Evolutionary conservation across 768 basidiomycete species (phyloP), one percentile per base, ranked within the genome.

Genomic region (Collybia nuda): DNA sequence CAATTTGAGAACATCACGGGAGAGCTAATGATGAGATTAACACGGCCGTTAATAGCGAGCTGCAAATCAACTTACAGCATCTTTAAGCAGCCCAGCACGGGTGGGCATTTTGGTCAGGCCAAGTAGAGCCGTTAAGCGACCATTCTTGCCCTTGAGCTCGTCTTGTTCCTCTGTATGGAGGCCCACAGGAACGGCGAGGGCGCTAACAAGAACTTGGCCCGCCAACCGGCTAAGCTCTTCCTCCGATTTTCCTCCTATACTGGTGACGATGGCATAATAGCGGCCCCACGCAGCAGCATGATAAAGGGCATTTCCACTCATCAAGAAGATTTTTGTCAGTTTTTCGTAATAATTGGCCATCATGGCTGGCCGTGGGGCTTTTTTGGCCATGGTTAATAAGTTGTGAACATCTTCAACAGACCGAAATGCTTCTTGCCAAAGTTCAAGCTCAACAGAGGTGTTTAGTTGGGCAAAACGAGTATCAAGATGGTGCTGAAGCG

Each of bases 281-380:
- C 86, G 79, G 40, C 88, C 84, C 94, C 94, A 98, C 0, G 96
- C 93, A 15, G 96, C 93, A 43, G 96, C 95, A 65, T 98, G 96
- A 72, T 93, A 98, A 12, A 99, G 76, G 3, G 93, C 87, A 60
- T 94, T 96, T 14, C 93, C 90, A 53, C 89, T 92, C 77, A 94
- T 96, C 61, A 95, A 78, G 77, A 98, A 99, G 56, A 99, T 96
- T 64, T 88, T 89, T 38, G 95, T 91, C 56, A 98, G 83, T 71
- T 98, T 98, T 68, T 98, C 94, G 72, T 98, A 98, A 72, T 98
- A 98, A 68, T 91, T 93, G 52, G 93, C 93, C 95, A 98, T 98
- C 93, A 98, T 96, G 11, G 86, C 80, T 0, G 93, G 92, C 28
- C 93, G 86, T 1, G 93, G 92, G 0, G 91, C 84, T 70, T 94